A percentile compares a stretch with the other conserved stretches of the same genome.
These are phyloP conservation scores for Trypanosoma cruzi DNA, from an alignment of 208 protist species.

Conservation along the genomic window DNA sequence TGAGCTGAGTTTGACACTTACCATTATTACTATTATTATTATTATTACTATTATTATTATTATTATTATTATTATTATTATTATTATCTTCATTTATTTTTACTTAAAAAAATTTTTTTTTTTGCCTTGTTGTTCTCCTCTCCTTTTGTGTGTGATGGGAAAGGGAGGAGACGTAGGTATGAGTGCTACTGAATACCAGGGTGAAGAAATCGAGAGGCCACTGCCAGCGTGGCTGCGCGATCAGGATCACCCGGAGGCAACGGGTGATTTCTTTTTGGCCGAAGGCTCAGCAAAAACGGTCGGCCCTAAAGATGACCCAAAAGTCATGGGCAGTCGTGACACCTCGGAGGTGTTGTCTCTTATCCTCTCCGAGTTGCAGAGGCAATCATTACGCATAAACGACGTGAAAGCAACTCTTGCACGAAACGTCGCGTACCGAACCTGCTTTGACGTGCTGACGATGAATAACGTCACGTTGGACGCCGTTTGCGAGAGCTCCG, in stretches of 20 bases:
- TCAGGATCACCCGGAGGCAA: not conserved
- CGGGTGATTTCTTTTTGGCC: not conserved
- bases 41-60: too few species aligned
- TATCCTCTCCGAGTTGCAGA: constrained; percentile 21
- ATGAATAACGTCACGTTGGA: constrained; percentile 22
- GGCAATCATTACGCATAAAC: constrained; percentile 17
- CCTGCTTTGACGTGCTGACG: constrained; percentile 28
- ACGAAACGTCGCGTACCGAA: constrained; percentile 2
- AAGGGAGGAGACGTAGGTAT: not conserved
- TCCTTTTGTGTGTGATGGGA: constrained; percentile 6
- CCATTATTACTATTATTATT: too few species aligned
- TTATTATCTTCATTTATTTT: constrained; percentile 10
- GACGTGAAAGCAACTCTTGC: constrained; percentile 6
- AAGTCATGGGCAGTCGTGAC: not conserved
- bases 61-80: not conserved
- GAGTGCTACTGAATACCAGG: not conserved
- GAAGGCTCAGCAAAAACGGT: not conserved
- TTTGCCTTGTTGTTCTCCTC: constrained; percentile 10
- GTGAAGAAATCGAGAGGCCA: not conserved
- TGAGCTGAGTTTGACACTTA: too few species aligned
- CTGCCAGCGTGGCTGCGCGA: constrained; percentile 12
- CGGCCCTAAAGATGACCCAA: not conserved
- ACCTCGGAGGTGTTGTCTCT: not conserved
- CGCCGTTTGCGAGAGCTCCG: constrained; percentile 15
- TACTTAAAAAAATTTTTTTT: constrained; percentile 2